These are phyloP conservation scores for Saussurea involucrata DNA, from an alignment of 129 eudicot genomes.

Conservation along the genomic window DNA sequence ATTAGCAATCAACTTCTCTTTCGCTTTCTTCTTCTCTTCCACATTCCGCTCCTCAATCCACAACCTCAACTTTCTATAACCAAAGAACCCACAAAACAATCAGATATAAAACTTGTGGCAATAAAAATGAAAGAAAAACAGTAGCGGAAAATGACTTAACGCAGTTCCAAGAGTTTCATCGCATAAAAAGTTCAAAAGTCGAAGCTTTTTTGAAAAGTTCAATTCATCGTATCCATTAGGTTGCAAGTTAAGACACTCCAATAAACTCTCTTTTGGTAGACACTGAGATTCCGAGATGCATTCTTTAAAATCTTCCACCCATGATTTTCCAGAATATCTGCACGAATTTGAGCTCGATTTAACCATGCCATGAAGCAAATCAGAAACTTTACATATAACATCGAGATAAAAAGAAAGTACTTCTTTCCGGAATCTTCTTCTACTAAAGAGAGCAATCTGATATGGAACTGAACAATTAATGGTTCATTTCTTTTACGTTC, in stretches of 20 bases:
- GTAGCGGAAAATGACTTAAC: constrained; percentile 28
- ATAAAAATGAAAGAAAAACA: not conserved
- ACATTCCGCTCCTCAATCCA: constrained; percentile 51
- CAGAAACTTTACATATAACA: constrained; percentile 2
- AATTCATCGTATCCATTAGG: constrained; percentile 30
- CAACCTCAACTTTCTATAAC: constrained; percentile 38
- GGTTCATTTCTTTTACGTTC: constrained; percentile 22
- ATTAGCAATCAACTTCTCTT: constrained; percentile 34
- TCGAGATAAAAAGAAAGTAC: constrained; percentile 21
- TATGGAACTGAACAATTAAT: constrained; percentile 35
- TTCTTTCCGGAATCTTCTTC: constrained; percentile 33
- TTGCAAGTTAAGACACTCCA: constrained; percentile 30
- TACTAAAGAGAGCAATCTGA: constrained; percentile 42
- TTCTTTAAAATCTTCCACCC: constrained; percentile 38
- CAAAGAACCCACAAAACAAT: constrained; percentile 1
- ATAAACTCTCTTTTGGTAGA: constrained; percentile 28
- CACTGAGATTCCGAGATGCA: constrained; percentile 25
- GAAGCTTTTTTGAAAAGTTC: constrained; percentile 36
- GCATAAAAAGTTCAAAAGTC: constrained; percentile 46
- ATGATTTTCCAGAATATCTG: constrained; percentile 36
- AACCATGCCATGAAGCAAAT: constrained; percentile 5
- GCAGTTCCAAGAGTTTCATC: constrained; percentile 49
- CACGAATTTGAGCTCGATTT: constrained; percentile 8
- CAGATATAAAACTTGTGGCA: not conserved
- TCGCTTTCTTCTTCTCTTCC: constrained; percentile 42